A percentile compares a stretch with the other conserved stretches of the same genome.
Conservation (phyloP, 495 filamentous ascomycete species). For the Saxophila tyrrhenica region DNA sequence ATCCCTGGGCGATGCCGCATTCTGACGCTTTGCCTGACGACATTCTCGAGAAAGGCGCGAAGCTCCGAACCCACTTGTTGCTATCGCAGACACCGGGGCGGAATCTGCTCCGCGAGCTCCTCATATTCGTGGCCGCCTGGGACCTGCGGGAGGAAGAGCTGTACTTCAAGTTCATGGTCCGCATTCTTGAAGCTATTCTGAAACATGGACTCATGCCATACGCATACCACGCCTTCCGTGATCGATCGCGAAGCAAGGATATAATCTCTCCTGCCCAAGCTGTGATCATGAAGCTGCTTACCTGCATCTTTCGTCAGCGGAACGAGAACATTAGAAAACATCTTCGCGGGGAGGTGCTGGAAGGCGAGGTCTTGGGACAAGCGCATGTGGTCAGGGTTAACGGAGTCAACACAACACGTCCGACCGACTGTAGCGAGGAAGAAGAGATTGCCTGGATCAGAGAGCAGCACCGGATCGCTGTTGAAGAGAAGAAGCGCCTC, state of each 20-base stretch:
- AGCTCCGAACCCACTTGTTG: conserved; percentile 75
- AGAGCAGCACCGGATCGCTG: not conserved
- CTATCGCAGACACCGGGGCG: conserved; percentile 76
- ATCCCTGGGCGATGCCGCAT: conserved; percentile 35
- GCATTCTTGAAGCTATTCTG: conserved; percentile 86
- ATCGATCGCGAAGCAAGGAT: conserved; percentile 58
- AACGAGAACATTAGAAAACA: not conserved
- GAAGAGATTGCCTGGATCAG: not conserved
- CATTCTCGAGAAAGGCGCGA: conserved; percentile 35
- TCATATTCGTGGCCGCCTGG: conserved; percentile 96
- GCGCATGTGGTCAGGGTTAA: not conserved
- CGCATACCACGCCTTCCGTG: conserved; percentile 78
- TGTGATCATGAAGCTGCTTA: conserved; percentile 78
- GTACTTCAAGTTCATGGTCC: conserved; percentile 89
- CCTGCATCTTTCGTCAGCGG: conserved; percentile 62
- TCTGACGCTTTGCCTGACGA: not conserved
- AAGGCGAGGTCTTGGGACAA: not conserved
- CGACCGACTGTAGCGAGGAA: not conserved
- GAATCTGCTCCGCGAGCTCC: conserved; percentile 74
- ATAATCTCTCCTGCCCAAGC: conserved; percentile 92
- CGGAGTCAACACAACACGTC: not conserved
- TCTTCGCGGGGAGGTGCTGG: not conserved
- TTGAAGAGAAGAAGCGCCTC: not conserved
- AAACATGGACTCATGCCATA: conserved; percentile 78
- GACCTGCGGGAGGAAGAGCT: conserved; percentile 81